Conservation (phyloP, 2,329 filamentous ascomycete genomes). For the Xylaria digitata region DNA sequence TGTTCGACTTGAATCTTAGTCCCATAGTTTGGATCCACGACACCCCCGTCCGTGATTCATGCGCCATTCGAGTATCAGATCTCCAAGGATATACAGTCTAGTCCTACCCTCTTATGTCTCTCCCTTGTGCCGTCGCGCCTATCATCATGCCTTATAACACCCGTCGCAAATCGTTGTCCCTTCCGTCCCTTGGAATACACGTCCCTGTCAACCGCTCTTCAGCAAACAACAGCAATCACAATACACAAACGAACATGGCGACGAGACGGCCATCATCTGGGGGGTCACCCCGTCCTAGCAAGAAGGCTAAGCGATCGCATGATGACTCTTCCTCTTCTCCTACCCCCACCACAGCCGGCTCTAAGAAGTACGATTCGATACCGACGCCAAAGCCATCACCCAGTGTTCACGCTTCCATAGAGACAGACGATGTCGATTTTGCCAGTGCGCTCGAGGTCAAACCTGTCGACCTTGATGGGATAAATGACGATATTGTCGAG, state of each 20-base stretch:
- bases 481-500: constrained; percentile 96
- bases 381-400: constrained; percentile 78
- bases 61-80: constrained; percentile 44
- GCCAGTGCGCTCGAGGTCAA: constrained; percentile 45
- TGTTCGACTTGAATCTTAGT: constrained; percentile 33
- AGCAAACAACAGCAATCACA: constrained; percentile 43
- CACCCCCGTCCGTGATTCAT: constrained; percentile 43
- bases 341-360: constrained; percentile 43
- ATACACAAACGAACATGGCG: constrained; percentile 42
- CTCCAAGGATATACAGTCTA: constrained; percentile 39
- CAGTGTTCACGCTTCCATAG: constrained; percentile 57
- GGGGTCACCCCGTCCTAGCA: constrained; percentile 59
- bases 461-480: constrained; percentile 81
- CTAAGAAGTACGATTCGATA: constrained; percentile 74
- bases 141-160: constrained; percentile 90
- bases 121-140: constrained; percentile 35
- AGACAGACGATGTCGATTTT: constrained; percentile 55
- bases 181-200: constrained; percentile 92
- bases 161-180: constrained; percentile 91
- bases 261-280: constrained; percentile 46
- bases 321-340: constrained; percentile 52
- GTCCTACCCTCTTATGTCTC: constrained; percentile 37
- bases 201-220: constrained; percentile 67
- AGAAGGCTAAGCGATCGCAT: constrained; percentile 85
- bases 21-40: constrained; percentile 40